Base-by-base conservation (phyloP, 768 basidiomycete species). In the Clavaria fumosa region DNA sequence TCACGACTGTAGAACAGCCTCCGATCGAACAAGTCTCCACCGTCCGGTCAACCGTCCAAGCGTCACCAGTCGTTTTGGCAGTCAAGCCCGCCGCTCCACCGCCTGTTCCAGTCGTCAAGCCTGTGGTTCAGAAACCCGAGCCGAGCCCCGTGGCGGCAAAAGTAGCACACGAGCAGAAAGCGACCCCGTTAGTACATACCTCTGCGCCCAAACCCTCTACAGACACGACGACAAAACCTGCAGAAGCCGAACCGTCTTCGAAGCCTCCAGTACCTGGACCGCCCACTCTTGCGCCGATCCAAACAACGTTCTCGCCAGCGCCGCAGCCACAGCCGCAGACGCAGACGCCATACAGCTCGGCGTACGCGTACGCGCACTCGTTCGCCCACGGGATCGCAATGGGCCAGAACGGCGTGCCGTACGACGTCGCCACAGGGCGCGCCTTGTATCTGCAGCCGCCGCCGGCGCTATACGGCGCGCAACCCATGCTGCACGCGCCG, bases 351-450 rank as follows among this genome's bases (percentile, higher is more conserved):
- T 83, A 71, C 43, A 65, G 68, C n/a, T 75, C 83, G 6, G 70
- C 79, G 11, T 86, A 80, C 38, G 59, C 60, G 2, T 81, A 71
- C 51, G 61, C 64, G 4, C 54, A 65, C 5, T 43, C 77, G 14
- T 70, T 83, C n/a, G 75, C 81, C 3, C 74, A 74, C 10, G 84
- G 84, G 34, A 66, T 85, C 35, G 81, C 68, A 10, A 57, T 84
- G 50, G 75, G 75, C 45, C 70, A 74, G 38, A 75, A 80, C 42
- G 84, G 84, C 22, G 66, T 83, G 59, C 64, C 81, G n/a, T 86
- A 77, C 50, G 84, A 88, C 54, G 51, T 85, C 36, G 74, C 81
- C 10, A 85, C 81, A 4, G 85, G 85, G 27, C 81, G 80, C 26
- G 71, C 81, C 7, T 75, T 88, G 23, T 78, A 78, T 47, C 62